Conservation (phyloP, 164 flowering plant genomes). For the Tinospora cordifolia region DNA sequence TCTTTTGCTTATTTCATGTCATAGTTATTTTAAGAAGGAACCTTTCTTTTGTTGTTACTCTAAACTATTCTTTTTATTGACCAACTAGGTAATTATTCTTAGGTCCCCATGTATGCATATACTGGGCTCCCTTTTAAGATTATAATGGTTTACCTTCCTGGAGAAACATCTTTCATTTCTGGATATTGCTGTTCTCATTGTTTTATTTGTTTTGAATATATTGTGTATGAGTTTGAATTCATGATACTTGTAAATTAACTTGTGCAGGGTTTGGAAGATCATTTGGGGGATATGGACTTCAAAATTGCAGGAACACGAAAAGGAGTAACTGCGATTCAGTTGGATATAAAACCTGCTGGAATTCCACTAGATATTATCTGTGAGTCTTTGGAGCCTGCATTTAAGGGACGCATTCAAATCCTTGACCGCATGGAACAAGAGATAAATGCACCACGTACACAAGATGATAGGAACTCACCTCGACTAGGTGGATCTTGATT, state of each 20-base stretch:
- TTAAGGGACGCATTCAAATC: constrained; percentile 72
- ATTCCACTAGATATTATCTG: constrained; percentile 92
- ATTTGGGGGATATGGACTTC: constrained; percentile 97
- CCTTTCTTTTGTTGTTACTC: neutral
- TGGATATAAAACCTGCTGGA: constrained; percentile 98
- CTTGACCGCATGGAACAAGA: constrained; percentile 84
- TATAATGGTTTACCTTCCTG: neutral
- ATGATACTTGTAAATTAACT: neutral
- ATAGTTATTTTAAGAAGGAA: neutral
- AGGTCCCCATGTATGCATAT: neutral
- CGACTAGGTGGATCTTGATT: constrained; percentile 43
- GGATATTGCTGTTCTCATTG: neutral
- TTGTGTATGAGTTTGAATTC: neutral
- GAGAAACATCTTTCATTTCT: neutral
- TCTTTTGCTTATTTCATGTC: neutral
- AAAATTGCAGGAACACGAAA: constrained; percentile 93
- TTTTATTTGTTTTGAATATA: neutral
- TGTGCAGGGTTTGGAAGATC: constrained; percentile 94
- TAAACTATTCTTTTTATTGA: no score
- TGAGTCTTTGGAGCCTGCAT: constrained; percentile 73
- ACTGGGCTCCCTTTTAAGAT: neutral
- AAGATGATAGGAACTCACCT: constrained; percentile 59
- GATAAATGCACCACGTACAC: constrained; percentile 68
- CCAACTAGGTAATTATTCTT: no score
- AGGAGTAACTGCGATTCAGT: constrained; percentile 85